Evolutionary conservation across 306 rosid species (phyloP).

Genomic region (Hippophae tibetana): DNA sequence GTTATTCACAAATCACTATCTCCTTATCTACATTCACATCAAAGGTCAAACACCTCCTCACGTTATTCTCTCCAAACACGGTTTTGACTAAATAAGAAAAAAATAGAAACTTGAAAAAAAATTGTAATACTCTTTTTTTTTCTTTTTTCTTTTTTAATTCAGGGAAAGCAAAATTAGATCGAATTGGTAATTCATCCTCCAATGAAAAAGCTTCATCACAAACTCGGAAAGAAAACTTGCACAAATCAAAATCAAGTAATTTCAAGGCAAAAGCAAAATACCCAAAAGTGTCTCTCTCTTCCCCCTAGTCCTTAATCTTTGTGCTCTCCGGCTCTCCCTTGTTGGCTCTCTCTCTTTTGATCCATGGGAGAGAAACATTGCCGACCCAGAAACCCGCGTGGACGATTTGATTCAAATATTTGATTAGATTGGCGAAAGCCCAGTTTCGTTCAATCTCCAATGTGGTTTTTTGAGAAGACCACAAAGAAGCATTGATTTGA

Average conservation of each 20-base stretch:
- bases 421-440: constrained; percentile 9
- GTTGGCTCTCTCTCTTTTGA: constrained; percentile 18
- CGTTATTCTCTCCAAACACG: constrained; percentile 47
- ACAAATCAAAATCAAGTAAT: constrained; percentile 7
- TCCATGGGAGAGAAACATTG: constrained; percentile 32
- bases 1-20: no score
- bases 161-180: constrained; percentile 48
- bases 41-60: constrained; percentile 50
- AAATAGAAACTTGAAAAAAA: neutral
- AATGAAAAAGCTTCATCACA: constrained; percentile 31
- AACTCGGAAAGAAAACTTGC: constrained; percentile 11
- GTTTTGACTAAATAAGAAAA: constrained; percentile 20
- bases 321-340: neutral
- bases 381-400: constrained; percentile 24
- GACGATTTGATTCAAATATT: neutral
- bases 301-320: constrained; percentile 8
- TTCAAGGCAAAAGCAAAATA: neutral
- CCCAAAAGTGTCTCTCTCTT: neutral
- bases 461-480: constrained; percentile 47
- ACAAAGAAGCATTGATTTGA: constrained; percentile 25
- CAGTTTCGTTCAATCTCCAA: constrained; percentile 31
- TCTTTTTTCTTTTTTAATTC: constrained; percentile 5
- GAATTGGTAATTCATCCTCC: constrained; percentile 23
- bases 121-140: neutral
- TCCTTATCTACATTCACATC: constrained; percentile 11